Conservation (phyloP, 257 asterid genomes). For the Gentiana straminea region DNA sequence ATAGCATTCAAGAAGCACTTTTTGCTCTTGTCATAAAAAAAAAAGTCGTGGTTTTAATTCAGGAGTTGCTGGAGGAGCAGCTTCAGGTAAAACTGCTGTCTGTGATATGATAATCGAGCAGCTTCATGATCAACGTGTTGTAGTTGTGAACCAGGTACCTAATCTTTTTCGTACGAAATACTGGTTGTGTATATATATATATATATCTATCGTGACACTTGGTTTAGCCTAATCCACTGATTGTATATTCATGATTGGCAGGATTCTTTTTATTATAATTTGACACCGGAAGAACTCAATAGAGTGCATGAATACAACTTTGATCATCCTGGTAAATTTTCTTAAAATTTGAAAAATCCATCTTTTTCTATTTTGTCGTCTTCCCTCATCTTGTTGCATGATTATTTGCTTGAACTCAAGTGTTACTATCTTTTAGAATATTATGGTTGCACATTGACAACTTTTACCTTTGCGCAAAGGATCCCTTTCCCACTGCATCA, state of each 20-base stretch:
- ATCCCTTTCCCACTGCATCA: no score
- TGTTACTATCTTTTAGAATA: no score
- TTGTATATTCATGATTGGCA: slow-evolving; percentile 19
- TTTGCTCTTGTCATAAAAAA: neutral
- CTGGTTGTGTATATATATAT: no score
- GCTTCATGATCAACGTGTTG: slow-evolving; percentile 97
- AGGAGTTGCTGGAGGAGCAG: slow-evolving; percentile 99
- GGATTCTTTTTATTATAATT: slow-evolving; percentile 90
- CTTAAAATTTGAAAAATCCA: neutral
- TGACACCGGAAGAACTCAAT: slow-evolving; percentile 74
- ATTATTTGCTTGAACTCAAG: no score
- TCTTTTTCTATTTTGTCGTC: no score
- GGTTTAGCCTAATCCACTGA: no score
- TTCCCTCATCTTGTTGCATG: no score
- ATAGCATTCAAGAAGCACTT: neutral
- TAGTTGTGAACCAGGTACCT: slow-evolving; percentile 87
- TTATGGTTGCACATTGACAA: no score
- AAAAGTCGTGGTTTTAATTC: neutral
- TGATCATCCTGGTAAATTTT: slow-evolving; percentile 86
- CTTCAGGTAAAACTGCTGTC: slow-evolving; percentile 97
- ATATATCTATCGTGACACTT: neutral
- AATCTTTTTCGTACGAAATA: neutral
- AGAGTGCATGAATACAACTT: slow-evolving; percentile 94
- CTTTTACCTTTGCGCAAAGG: no score
- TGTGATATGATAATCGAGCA: slow-evolving; percentile 98